These are phyloP conservation scores for Calocera viscosa DNA, from an alignment of 768 basidiomycete genomes.

Conservation along the genomic window DNA sequence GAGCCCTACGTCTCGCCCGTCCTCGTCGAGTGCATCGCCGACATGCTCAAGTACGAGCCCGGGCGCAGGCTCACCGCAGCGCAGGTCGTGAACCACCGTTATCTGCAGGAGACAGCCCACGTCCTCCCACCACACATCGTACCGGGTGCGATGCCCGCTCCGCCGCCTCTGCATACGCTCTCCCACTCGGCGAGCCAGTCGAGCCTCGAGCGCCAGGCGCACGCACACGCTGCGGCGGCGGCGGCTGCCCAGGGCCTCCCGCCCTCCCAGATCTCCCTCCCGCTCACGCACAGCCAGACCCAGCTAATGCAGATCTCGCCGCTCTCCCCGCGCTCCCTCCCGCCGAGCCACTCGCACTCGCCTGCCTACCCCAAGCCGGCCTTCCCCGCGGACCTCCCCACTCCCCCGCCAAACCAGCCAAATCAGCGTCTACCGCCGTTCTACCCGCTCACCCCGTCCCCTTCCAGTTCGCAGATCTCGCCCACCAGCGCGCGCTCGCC, in stretches of 20 bases:
- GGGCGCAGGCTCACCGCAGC: slow-evolving; percentile 70
- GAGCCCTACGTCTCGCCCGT: slow-evolving; percentile 63
- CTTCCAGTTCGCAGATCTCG: slow-evolving; percentile 13
- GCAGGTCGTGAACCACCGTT: slow-evolving; percentile 79
- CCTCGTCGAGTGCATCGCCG: slow-evolving; percentile 81
- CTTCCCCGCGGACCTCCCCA: slow-evolving; percentile 32
- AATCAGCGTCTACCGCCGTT: slow-evolving; percentile 14
- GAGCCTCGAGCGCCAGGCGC: background rate
- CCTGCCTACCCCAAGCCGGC: slow-evolving; percentile 28
- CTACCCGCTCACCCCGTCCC: slow-evolving; percentile 17
- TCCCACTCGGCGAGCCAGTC: background rate
- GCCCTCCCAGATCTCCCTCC: background rate
- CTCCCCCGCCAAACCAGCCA: slow-evolving; percentile 36
- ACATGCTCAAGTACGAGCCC: slow-evolving; percentile 87
- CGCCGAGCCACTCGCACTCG: slow-evolving; percentile 41
- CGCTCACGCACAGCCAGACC: slow-evolving; percentile 20
- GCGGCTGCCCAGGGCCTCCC: background rate
- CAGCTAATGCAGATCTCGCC: slow-evolving; percentile 26
- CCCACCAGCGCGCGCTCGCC: slow-evolving; percentile 10
- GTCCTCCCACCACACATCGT: slow-evolving; percentile 19
- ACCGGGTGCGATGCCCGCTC: background rate
- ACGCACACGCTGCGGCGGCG: background rate
- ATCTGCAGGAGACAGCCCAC: slow-evolving; percentile 59
- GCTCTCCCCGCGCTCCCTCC: slow-evolving; percentile 34
- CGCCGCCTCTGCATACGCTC: background rate